These are phyloP conservation scores for Chlorella sp. DNA, from an alignment of 139 green algal species.

Conservation along the genomic window DNA sequence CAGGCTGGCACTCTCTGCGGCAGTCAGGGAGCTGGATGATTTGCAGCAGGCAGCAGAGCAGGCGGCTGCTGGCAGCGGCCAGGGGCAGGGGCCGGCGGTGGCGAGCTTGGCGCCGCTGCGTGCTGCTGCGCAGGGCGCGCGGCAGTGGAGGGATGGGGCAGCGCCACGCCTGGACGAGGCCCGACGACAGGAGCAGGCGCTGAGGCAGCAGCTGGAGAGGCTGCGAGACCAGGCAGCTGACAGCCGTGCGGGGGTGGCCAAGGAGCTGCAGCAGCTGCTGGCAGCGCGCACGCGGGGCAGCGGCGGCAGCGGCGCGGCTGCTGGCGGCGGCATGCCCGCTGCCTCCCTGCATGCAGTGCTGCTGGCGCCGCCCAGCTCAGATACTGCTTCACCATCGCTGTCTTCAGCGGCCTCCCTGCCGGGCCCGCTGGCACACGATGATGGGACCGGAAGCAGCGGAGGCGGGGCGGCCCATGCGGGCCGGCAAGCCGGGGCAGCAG, in stretches of 20 bases:
- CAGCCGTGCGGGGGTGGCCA: neutral
- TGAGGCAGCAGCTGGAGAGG: neutral
- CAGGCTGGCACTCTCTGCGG: conserved; percentile 16
- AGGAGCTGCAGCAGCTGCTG: conserved; percentile 16
- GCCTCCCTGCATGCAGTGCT: no score
- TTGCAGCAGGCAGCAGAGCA: conserved; percentile 4
- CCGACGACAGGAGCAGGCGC: neutral
- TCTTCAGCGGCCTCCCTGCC: neutral
- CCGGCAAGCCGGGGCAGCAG: no score
- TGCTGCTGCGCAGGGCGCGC: neutral
- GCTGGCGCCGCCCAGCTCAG: neutral
- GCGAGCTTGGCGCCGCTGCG: no score
- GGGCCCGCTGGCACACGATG: neutral
- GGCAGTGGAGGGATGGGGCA: neutral
- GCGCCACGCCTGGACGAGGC: conserved; percentile 1
- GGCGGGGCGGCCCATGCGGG: no score
- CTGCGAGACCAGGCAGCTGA: conserved; percentile 9
- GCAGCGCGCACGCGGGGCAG: neutral
- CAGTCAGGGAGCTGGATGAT: conserved; percentile 22
- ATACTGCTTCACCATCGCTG: neutral
- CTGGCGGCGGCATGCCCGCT: neutral
- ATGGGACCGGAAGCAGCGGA: no score
- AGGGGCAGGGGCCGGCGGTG: no score
- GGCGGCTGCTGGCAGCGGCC: neutral
- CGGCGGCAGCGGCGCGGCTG: neutral